A percentile compares a stretch with the other conserved stretches of the same genome.
Evolutionary conservation across 1,139 yeast species (phyloP).

Genomic region (Geotrichum macrosporum): DNA sequence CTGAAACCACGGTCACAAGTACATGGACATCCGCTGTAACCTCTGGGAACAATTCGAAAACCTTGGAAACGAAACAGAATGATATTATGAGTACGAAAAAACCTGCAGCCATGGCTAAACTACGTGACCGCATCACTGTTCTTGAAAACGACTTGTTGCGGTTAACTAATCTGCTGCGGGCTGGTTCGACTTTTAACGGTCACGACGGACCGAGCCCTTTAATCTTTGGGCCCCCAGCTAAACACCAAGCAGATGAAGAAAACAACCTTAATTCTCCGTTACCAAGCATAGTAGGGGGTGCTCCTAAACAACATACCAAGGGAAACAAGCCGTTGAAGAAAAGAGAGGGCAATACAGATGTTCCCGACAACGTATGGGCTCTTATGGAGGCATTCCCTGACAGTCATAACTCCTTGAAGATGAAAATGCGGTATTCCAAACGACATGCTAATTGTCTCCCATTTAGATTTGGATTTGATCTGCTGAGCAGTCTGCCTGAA

Average conservation of each 20-base stretch:
- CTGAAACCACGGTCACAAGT: neutral
- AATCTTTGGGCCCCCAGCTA: neutral
- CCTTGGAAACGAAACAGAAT: slow-evolving; percentile 9
- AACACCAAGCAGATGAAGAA: neutral
- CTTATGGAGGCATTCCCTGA: slow-evolving; percentile 4
- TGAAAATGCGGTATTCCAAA: slow-evolving; percentile 19
- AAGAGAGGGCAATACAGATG: neutral
- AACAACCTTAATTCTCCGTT: neutral
- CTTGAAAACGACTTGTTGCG: slow-evolving; percentile 17
- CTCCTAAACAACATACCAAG: neutral
- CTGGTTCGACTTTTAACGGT: slow-evolving; percentile 10
- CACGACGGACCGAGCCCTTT: neutral
- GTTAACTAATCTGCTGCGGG: slow-evolving; percentile 11
- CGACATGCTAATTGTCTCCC: slow-evolving; percentile 19
- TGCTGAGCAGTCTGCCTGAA: slow-evolving; percentile 17
- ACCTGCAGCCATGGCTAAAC: slow-evolving; percentile 15
- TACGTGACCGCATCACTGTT: slow-evolving; percentile 15
- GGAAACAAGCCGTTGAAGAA: neutral
- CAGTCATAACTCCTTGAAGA: neutral
- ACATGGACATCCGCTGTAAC: slow-evolving; percentile 5
- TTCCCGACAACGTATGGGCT: neutral
- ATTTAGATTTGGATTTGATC: slow-evolving; percentile 16
- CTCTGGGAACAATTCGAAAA: slow-evolving; percentile 11
- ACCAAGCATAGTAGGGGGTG: neutral
- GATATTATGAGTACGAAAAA: slow-evolving; percentile 12